Conservation (phyloP, 2,329 filamentous ascomycete genomes). For the Xylaria digitata region DNA sequence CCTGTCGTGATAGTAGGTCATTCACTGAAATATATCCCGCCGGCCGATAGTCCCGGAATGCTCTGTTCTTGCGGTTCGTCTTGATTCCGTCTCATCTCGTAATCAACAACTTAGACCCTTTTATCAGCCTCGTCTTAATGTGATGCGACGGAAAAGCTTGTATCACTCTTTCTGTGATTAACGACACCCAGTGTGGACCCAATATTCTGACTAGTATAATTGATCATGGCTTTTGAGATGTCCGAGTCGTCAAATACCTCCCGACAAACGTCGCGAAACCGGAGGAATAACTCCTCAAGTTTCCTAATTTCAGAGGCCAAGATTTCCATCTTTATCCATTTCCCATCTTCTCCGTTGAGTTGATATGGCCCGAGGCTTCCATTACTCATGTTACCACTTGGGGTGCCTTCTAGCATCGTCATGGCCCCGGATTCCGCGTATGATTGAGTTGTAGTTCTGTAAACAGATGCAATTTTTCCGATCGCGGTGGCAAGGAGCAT, state of each 20-base stretch:
- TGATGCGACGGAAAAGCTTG: not conserved
- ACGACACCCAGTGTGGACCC: slow-evolving; percentile 57
- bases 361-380: slow-evolving; percentile 59
- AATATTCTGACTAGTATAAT: slow-evolving; percentile 58
- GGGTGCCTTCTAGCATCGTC: slow-evolving; percentile 33
- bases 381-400: slow-evolving; percentile 49
- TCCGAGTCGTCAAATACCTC: slow-evolving; percentile 56
- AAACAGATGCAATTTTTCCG: slow-evolving; percentile 60
- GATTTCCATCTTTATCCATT: slow-evolving; percentile 61
- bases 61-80: not conserved
- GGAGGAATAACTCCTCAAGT: slow-evolving; percentile 59
- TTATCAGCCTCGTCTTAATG: not conserved
- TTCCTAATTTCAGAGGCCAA: slow-evolving; percentile 61
- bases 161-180: slow-evolving; percentile 50
- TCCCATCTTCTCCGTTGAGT: slow-evolving; percentile 58
- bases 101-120: too few relatives aligned
- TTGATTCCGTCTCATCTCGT: not conserved
- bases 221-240: slow-evolving; percentile 59
- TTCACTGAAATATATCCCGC: not conserved
- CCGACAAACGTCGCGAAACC: slow-evolving; percentile 57
- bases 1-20: not conserved
- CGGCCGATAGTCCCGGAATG: not conserved
- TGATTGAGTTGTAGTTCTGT: slow-evolving; percentile 56
- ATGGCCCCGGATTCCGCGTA: slow-evolving; percentile 53
- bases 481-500: slow-evolving; percentile 64